Conservation (phyloP, 2,329 filamentous ascomycete genomes). For the Aspergillus costaricaensis region DNA sequence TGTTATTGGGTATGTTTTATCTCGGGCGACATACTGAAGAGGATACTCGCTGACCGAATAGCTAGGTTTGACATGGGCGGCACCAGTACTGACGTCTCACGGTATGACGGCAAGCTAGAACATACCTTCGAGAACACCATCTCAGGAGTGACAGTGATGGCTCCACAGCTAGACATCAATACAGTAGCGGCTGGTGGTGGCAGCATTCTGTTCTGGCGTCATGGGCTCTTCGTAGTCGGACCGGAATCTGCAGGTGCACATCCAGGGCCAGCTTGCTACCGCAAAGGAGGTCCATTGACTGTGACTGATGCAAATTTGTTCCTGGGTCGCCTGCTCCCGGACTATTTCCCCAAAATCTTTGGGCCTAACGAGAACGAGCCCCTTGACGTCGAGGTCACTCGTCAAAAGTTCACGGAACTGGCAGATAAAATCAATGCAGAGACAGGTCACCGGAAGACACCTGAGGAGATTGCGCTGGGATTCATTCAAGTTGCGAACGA, state of each 20-base stretch:
- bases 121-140: conserved; percentile 94
- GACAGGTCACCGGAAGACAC: conserved; percentile 45
- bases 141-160: conserved; percentile 88
- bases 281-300: conserved; percentile 85
- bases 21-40: neutral
- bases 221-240: conserved; percentile 87
- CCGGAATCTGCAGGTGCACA: conserved; percentile 90
- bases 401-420: conserved; percentile 72
- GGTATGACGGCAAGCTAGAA: conserved; percentile 87
- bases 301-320: conserved; percentile 92
- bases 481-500: conserved; percentile 48
- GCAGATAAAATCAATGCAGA: conserved; percentile 55
- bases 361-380: conserved; percentile 85
- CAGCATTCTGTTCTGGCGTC: conserved; percentile 74
- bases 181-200: conserved; percentile 85
- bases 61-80: conserved; percentile 83
- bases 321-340: conserved; percentile 79
- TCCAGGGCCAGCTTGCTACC: conserved; percentile 87
- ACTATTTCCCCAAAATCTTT: conserved; percentile 96
- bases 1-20: conserved; percentile 65
- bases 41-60: neutral
- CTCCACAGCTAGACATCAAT: conserved; percentile 90
- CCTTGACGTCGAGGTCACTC: conserved; percentile 74
- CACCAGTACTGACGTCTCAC: conserved; percentile 83
- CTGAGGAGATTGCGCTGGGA: conserved; percentile 43